These are phyloP conservation scores for Thoreauomyces humboldtii DNA, from an alignment of 192 early-diverging fungal genomes.

Conservation along the genomic window DNA sequence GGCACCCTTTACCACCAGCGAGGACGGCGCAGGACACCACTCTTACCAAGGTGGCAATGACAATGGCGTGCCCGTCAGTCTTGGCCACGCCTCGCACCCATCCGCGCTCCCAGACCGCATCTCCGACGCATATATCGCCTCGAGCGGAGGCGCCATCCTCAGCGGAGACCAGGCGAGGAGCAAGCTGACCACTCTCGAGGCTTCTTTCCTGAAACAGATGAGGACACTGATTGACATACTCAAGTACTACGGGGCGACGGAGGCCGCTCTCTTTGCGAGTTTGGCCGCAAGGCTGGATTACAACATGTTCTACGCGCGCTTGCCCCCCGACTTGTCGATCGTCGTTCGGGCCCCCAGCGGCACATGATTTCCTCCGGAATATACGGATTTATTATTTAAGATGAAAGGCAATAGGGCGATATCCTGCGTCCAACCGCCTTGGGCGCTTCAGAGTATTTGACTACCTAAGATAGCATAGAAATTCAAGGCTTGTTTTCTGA, in stretches of 20 bases:
- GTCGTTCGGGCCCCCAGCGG: conserved; percentile 23
- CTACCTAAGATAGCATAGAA: no score
- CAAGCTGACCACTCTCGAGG: conserved; percentile 56
- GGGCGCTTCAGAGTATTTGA: no score
- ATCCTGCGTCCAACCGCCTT: no score
- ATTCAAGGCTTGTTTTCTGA: no score
- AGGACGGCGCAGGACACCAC: no score
- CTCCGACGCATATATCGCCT: conserved; percentile 17
- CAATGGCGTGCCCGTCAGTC: conserved; percentile 24
- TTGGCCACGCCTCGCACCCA: conserved; percentile 16
- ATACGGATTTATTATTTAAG: no score
- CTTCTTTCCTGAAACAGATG: conserved; percentile 63
- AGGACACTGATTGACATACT: conserved; percentile 73
- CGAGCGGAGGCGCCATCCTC: conserved; percentile 12
- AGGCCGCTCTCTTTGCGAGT: conserved; percentile 60
- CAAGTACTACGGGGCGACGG: conserved; percentile 72
- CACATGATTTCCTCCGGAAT: no score
- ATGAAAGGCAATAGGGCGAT: no score
- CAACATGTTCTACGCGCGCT: conserved; percentile 66
- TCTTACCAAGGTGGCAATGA: no score
- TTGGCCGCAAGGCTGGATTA: conserved; percentile 71
- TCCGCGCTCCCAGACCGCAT: conserved; percentile 4
- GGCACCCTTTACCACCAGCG: background rate
- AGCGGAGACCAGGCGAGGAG: conserved; percentile 40
- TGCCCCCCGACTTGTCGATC: conserved; percentile 27